Percentiles rank a stretch among this genome's conserved stretches.
Evolutionary conservation across 164 flowering plant species (phyloP).

Genomic region (grape (Vitis vinifera)): DNA sequence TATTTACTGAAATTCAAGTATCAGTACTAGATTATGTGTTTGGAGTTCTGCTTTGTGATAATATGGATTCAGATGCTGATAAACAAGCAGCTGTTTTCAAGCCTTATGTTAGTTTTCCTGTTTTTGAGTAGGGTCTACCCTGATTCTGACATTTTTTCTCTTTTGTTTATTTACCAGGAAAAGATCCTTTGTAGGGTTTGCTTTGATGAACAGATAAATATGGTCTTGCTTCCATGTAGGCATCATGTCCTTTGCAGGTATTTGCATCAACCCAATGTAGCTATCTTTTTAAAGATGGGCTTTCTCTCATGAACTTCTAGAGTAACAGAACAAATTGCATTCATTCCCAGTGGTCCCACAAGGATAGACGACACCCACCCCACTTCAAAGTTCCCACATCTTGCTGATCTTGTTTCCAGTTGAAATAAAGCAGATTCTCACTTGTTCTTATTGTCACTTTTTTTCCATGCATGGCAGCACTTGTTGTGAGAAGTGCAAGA

Average conservation of each 20-base stretch:
- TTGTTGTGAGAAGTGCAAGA: slow-evolving; percentile 76
- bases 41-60: too few relatives aligned
- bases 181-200: slow-evolving; percentile 46
- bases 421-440: neutral
- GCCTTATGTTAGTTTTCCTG: neutral
- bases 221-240: slow-evolving; percentile 44
- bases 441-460: neutral
- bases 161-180: slow-evolving; percentile 30
- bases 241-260: slow-evolving; percentile 53
- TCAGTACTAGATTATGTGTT: too few relatives aligned
- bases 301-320: neutral
- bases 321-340: neutral
- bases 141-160: neutral
- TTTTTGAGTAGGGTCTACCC: neutral
- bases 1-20: too few relatives aligned
- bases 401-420: neutral
- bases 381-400: neutral
- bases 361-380: too few relatives aligned
- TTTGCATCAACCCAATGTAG: neutral
- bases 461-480: slow-evolving; percentile 35
- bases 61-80: too few relatives aligned
- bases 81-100: neutral
- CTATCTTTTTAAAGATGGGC: neutral
- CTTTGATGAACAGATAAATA: slow-evolving; percentile 41
- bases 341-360: too few relatives aligned